phyloP scores from a whole-genome alignment of 768 basidiomycete genomes.

The Termitomyces titanicus region DNA sequence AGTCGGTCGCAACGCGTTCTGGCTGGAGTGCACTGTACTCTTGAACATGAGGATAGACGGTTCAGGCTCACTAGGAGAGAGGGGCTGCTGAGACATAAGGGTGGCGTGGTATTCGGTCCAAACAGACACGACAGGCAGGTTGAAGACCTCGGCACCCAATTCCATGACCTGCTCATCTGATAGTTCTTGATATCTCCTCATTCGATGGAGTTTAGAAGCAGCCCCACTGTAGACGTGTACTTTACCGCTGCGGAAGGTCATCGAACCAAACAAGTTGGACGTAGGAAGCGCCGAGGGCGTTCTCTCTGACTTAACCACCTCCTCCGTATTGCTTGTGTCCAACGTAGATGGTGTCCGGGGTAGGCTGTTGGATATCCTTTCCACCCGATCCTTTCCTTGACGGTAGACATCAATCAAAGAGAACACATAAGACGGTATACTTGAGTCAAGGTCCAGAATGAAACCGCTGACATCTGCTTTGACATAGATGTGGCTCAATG shows the following conservation, averaged over 20 bases:
- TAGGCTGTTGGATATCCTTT: slow-evolving; percentile 53
- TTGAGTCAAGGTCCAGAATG: slow-evolving; percentile 78
- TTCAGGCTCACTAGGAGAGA: slow-evolving; percentile 29
- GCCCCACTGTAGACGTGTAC: slow-evolving; percentile 65
- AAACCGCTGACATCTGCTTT: slow-evolving; percentile 79
- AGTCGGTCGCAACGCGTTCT: slow-evolving; percentile 78
- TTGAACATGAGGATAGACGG: slow-evolving; percentile 76
- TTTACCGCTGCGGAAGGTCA: slow-evolving; percentile 83
- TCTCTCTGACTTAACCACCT: slow-evolving; percentile 20
- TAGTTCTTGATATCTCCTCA: slow-evolving; percentile 34
- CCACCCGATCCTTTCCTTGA: slow-evolving; percentile 75
- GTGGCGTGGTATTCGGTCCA: slow-evolving; percentile 80
- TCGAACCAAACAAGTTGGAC: slow-evolving; percentile 58
- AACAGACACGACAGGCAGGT: slow-evolving; percentile 72
- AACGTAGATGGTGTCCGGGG: slow-evolving; percentile 37
- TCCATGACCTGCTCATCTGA: slow-evolving; percentile 53
- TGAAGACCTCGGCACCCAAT: slow-evolving; percentile 60
- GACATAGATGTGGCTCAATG: slow-evolving; percentile 55
- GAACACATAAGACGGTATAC: slow-evolving; percentile 73
- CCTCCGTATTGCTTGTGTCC: slow-evolving; percentile 5
- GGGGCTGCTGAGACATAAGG: slow-evolving; percentile 37
- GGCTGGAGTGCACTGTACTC: slow-evolving; percentile 84
- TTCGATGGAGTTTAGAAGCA: slow-evolving; percentile 36
- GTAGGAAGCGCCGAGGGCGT: slow-evolving; percentile 41
- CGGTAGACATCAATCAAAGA: slow-evolving; percentile 84